Evolutionary conservation across 495 filamentous ascomycete species (phyloP).

Genomic region (Corynascus novoguineensis): DNA sequence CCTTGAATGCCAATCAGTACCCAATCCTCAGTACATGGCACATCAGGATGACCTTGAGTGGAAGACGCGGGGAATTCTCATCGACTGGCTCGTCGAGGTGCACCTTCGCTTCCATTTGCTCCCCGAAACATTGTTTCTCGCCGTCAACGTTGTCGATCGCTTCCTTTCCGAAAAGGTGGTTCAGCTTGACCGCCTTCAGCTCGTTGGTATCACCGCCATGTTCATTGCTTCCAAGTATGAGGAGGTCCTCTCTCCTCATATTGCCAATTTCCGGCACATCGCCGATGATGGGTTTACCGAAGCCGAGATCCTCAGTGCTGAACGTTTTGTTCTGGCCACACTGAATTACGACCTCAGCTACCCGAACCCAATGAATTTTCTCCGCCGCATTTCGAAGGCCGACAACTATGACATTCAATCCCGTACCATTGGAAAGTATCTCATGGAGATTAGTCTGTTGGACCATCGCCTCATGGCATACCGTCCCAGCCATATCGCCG

Average conservation of each 20-base stretch:
- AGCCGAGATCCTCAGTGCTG: slow-evolving; percentile 91
- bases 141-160: slow-evolving; percentile 96
- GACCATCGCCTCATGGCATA: slow-evolving; percentile 88
- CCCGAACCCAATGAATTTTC: slow-evolving; percentile 99
- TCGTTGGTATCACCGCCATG: slow-evolving; percentile 97
- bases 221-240: slow-evolving; percentile 99
- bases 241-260: slow-evolving; percentile 93
- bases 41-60: slow-evolving; percentile 92
- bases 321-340: slow-evolving; percentile 82
- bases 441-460: slow-evolving; percentile 95
- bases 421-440: slow-evolving; percentile 91
- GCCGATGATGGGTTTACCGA: slow-evolving; percentile 97
- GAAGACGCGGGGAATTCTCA: slow-evolving; percentile 96
- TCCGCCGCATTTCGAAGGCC: slow-evolving; percentile 95
- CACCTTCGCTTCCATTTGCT: slow-evolving; percentile 95
- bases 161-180: slow-evolving; percentile 93
- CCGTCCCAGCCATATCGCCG: slow-evolving; percentile 81
- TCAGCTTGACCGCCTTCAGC: slow-evolving; percentile 86
- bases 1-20: slow-evolving; percentile 74
- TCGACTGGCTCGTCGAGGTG: slow-evolving; percentile 98
- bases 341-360: slow-evolving; percentile 98
- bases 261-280: slow-evolving; percentile 92
- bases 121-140: slow-evolving; percentile 95
- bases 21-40: slow-evolving; percentile 90
- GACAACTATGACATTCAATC: slow-evolving; percentile 98